Conservation (phyloP, 805 yeast species). For the Zygoascus flipseniorum region DNA sequence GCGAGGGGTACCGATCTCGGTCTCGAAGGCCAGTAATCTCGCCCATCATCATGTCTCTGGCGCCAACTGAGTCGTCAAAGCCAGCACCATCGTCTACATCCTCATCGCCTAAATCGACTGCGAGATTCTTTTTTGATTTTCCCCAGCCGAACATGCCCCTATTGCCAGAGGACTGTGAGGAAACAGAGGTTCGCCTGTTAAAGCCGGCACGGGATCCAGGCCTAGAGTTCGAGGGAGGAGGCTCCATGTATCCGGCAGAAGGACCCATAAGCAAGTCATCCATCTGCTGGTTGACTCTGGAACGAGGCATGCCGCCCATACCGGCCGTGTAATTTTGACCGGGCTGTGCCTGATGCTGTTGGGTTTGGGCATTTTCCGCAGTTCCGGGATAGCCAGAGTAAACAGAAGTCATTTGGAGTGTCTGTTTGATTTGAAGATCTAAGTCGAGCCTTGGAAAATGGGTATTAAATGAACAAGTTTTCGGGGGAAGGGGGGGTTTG, state of each 20-base stretch:
- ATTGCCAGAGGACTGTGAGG: not conserved
- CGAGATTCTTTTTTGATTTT: slow-evolving; percentile 7
- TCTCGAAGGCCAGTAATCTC: slow-evolving; percentile 23
- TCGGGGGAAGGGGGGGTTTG: too few relatives aligned
- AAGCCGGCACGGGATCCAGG: slow-evolving; percentile 7
- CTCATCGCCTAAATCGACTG: slow-evolving; percentile 13
- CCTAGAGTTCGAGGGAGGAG: not conserved
- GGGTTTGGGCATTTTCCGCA: not conserved
- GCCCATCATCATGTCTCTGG: slow-evolving; percentile 16
- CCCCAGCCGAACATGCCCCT: slow-evolving; percentile 19
- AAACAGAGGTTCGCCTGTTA: slow-evolving; percentile 1
- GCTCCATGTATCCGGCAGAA: not conserved
- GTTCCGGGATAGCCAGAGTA: not conserved
- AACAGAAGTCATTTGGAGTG: not conserved
- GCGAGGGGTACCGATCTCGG: slow-evolving; percentile 29
- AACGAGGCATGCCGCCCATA: slow-evolving; percentile 22
- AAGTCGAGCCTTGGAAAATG: too few relatives aligned
- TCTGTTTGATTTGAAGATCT: too few relatives aligned
- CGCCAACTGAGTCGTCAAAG: slow-evolving; percentile 18
- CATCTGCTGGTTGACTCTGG: slow-evolving; percentile 16
- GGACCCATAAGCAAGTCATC: slow-evolving; percentile 11
- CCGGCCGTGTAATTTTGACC: not conserved
- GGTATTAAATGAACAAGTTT: too few relatives aligned
- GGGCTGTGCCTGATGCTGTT: not conserved
- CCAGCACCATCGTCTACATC: slow-evolving; percentile 22